Evolutionary conservation across 192 early-diverging fungal genomes (phyloP), one percentile per base, ranked within the genome.

Genomic region (Backusella tuberculispora): DNA sequence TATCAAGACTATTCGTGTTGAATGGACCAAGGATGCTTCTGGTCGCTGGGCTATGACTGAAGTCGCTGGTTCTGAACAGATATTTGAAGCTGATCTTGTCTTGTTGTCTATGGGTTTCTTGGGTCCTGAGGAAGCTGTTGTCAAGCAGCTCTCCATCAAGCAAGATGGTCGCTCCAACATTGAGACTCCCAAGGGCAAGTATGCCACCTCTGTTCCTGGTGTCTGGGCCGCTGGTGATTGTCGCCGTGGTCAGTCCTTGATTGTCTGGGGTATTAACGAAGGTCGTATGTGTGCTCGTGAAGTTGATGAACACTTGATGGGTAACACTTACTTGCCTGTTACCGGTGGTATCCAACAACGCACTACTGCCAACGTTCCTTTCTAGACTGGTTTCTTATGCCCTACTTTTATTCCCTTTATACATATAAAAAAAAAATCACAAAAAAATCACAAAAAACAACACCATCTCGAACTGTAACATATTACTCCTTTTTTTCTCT

Each of bases 251-350:
- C 96, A 97, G 88, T 91, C 88, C 41, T 83, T 99, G 66, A 95
- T 99, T 78, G 98, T 99, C 42, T 97, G 95, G 95, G 98, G 94
- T 78, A 98, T 99, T 83, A 97, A 97, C 81, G 98, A 99, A 83
- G 98, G 98, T 63, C 90, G 98, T 56, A 91, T 96, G 85, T 92
- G 92, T 63, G 98, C 98, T 10, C 88, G 97, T 42, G 95, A 98
- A 80, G 88, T 98, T 34, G 98, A 99, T 78, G 75, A 91, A 71
- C 89, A 84, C 80, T 80, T 99, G 77, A 89, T 88, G 80, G 93
- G 92, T 71, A 86, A 87, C 76, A 97, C 95, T 26, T 83, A 89
- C 15, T 76, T 99, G 80, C 96, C 96, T 6, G 92, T 96, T 15
- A 84, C 92, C 4, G 98, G 98, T 63, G 98, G 98, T 74, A 85